A percentile compares a stretch with the other conserved stretches of the same genome.
phyloP scores from a whole-genome alignment of 768 basidiomycete species.

The Cyathus striatus region DNA sequence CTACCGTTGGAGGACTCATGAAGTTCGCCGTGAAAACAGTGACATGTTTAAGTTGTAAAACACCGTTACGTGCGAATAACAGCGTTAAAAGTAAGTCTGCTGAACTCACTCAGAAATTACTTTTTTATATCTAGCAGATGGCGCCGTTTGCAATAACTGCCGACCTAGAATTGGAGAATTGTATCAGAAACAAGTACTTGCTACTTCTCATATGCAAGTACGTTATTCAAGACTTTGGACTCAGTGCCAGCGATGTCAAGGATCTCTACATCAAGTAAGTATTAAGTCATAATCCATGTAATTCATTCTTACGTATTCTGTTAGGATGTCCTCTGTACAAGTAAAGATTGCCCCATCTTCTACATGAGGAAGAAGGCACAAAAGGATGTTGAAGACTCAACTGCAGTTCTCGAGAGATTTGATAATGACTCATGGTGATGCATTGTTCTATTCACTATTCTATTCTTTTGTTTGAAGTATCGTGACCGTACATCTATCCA shows the following conservation, averaged over 20 bases:
- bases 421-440: constrained; percentile 67
- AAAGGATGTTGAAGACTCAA: constrained; percentile 92
- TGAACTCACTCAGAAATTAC: neutral
- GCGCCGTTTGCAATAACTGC: constrained; percentile 95
- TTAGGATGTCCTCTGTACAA: constrained; percentile 93
- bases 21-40: constrained; percentile 96
- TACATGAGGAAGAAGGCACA: constrained; percentile 99
- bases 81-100: constrained; percentile 59
- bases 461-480: neutral
- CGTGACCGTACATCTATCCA: neutral
- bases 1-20: constrained; percentile 95
- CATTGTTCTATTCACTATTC: neutral
- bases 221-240: constrained; percentile 96
- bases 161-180: constrained; percentile 79
- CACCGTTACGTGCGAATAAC: constrained; percentile 73
- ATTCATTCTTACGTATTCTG: constrained; percentile 1
- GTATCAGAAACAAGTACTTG: constrained; percentile 83
- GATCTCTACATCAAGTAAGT: constrained; percentile 87
- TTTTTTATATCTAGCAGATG: constrained; percentile 42
- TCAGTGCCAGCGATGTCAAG: constrained; percentile 98
- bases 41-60: constrained; percentile 95
- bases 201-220: constrained; percentile 78
- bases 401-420: constrained; percentile 77
- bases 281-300: neutral
- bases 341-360: constrained; percentile 97